Conservation (phyloP, 106 monocot genomes). For the Gastrodia elata region DNA sequence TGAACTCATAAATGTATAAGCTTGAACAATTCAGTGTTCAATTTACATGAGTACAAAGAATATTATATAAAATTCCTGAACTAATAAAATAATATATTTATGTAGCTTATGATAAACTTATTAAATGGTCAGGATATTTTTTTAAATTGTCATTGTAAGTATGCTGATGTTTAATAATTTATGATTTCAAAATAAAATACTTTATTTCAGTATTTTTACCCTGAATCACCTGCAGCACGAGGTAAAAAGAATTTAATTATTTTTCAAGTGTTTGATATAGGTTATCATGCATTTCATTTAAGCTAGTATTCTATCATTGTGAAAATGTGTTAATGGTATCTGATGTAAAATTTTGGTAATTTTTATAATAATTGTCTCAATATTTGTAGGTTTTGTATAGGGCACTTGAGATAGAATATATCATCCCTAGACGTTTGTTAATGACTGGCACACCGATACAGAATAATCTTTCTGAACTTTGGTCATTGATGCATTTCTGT, state of each 20-base stretch:
- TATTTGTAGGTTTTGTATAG: conserved; percentile 76
- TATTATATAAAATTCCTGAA: too few species aligned
- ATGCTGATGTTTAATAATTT: too few species aligned
- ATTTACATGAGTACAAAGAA: too few species aligned
- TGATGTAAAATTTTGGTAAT: background rate
- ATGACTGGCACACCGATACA: conserved; percentile 96
- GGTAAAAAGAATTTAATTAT: background rate
- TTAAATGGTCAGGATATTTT: too few species aligned
- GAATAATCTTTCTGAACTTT: conserved; percentile 86
- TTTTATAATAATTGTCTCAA: background rate
- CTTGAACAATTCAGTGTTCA: too few species aligned
- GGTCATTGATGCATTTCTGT: conserved; percentile 98
- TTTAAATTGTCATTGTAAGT: too few species aligned
- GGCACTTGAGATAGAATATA: conserved; percentile 58
- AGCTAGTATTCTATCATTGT: background rate
- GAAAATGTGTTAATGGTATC: background rate
- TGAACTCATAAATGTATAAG: too few species aligned
- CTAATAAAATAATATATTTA: too few species aligned
- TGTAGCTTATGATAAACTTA: too few species aligned
- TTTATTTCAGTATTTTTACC: background rate
- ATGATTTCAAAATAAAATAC: background rate
- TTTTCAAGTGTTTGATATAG: background rate
- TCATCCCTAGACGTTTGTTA: conserved; percentile 86
- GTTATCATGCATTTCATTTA: background rate
- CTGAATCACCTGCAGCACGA: background rate